Conservation (phyloP, 495 filamentous ascomycete genomes). For the Bombardia bombarda region DNA sequence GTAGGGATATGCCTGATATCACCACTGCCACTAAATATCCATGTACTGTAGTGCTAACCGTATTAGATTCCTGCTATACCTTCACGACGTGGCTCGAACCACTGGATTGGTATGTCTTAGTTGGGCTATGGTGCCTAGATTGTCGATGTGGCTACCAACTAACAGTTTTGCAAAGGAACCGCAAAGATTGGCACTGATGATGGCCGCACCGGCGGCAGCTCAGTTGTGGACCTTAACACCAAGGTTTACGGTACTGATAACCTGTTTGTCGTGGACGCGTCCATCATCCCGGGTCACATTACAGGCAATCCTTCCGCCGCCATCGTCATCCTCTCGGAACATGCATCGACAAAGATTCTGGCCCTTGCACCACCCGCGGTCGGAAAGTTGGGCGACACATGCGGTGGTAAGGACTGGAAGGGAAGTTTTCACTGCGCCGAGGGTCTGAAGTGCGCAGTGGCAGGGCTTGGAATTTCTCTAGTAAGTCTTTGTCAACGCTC, state of each 20-base stretch:
- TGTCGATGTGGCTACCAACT: no score
- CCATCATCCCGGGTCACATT: constrained; percentile 52
- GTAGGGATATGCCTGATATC: constrained; percentile 1
- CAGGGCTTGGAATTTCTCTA: no score
- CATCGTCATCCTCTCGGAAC: constrained; percentile 49
- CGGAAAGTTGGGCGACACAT: no score
- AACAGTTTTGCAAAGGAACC: constrained; percentile 16
- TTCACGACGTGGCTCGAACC: constrained; percentile 52
- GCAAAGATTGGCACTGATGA: constrained; percentile 58
- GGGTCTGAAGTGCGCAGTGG: no score
- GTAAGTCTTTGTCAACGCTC: no score
- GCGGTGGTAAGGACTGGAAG: no score
- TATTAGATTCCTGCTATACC: constrained; percentile 37
- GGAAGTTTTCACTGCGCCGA: no score
- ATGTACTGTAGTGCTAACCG: not conserved
- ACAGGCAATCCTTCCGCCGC: constrained; percentile 50
- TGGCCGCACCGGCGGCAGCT: constrained; percentile 50
- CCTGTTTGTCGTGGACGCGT: constrained; percentile 55
- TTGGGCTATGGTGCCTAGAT: no score
- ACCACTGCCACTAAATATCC: not conserved
- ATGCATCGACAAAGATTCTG: constrained; percentile 34
- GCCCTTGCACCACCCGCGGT: constrained; percentile 10
- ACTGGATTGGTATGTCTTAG: constrained; percentile 47
- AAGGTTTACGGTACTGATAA: constrained; percentile 67
- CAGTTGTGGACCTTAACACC: constrained; percentile 58